A percentile compares a stretch with the other conserved stretches of the same genome.
phyloP scores from a whole-genome alignment of 176 grass and related monocot genomes.

The Dendrocalamus sinicus region DNA sequence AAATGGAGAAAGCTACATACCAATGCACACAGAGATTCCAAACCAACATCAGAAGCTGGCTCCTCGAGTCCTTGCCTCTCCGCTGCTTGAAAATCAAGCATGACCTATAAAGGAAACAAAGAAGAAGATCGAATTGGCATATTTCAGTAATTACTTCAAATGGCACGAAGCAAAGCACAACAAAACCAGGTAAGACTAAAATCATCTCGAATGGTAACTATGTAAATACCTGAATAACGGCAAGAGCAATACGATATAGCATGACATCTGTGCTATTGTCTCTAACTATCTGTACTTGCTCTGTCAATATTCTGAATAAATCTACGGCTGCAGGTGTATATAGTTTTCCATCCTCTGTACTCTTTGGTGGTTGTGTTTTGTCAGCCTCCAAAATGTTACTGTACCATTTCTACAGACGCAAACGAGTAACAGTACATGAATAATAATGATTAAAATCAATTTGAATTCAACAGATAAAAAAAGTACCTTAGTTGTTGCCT shows the following conservation, averaged over 20 bases:
- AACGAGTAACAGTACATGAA: conserved; percentile 31
- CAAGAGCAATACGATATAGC: conserved; percentile 95
- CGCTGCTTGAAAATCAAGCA: conserved; percentile 99
- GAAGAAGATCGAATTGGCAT: conserved; percentile 33
- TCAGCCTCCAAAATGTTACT: conserved; percentile 98
- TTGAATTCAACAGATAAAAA: conserved; percentile 40
- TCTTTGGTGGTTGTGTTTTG: conserved; percentile 94
- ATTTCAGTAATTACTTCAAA: conserved; percentile 18
- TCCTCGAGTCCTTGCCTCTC: conserved; percentile 91
- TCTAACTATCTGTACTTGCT: conserved; percentile 97
- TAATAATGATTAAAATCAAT: conserved; percentile 39
- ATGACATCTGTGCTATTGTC: conserved; percentile 98
- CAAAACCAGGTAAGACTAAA: conserved; percentile 26
- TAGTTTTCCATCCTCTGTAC: conserved; percentile 81
- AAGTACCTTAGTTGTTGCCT: conserved; percentile 93
- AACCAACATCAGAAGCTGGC: conserved; percentile 86
- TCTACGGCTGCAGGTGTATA: conserved; percentile 97
- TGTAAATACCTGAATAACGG: conserved; percentile 86
- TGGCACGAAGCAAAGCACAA: conserved; percentile 10
- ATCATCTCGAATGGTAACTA: conserved; percentile 36
- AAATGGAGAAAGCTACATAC: conserved; percentile 54
- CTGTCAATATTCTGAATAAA: conserved; percentile 95
- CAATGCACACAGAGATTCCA: conserved; percentile 88
- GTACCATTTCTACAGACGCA: conserved; percentile 97
- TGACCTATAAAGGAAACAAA: conserved; percentile 67